Evolutionary conservation across 257 asterid species (phyloP), one percentile per base, ranked within the genome.

Genomic region (Primulina huaijiensis): DNA sequence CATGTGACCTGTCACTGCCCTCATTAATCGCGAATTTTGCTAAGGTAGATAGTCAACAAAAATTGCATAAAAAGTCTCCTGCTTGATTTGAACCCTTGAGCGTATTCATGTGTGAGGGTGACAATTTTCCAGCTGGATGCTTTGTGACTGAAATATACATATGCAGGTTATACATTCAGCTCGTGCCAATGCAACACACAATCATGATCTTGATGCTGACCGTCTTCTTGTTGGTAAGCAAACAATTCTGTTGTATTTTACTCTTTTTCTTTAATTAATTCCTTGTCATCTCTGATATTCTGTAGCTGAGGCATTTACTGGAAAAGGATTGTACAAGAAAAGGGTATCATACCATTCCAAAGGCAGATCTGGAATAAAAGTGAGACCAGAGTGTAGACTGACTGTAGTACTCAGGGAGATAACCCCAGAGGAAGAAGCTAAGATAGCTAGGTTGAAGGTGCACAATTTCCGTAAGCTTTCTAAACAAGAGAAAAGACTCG

Each of bases 221-320:
- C 96, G 96, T 57, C 96, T 89, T 60, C 84, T 91, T 83, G 89
- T 89, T 77, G 97, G 97, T 91, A 91, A 82, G 60, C 59, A 35
- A 56, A 60, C 30, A 8, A 2, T n/a, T 69, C 59, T 68, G 58
- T 37, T 69, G 27, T 21, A 62, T 8, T 40, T 17, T 65, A 17
- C 67, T 4, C 60, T 67, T 62, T 20, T 62, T 40, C 17, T 46
- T 38, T 59, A 8, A 33, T 65, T 52, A 43, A 30, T 31, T 63
- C 58, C 75, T 29, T n/a, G 11, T 46, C 11, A 8, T 67, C 68
- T 72, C 65, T 10, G 29, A 25, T 67, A 64, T 67, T 43, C 19
- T 76, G 35, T 70, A 92, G 99, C 97, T 16, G 99, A 93, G 84
- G 99, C 99, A 73, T 93, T 82, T 82, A 84, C 90, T 58, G 97